A percentile compares a stretch with the other conserved stretches of the same genome.
phyloP scores from a whole-genome alignment of 208 protist genomes.

The Ichthyophonus hoferi region DNA sequence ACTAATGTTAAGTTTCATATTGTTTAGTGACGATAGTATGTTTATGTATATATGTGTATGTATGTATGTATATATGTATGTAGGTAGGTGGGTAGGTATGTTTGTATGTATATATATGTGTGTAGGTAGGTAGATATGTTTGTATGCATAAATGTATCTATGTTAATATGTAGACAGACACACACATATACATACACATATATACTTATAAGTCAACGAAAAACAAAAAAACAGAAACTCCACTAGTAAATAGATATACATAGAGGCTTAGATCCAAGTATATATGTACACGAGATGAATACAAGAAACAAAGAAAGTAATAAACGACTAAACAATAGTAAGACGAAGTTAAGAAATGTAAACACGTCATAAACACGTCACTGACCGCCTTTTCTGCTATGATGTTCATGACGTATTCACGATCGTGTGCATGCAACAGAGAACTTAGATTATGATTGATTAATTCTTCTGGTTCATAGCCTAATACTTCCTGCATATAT shows the following conservation, averaged over 20 bases:
- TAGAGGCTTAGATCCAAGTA: not conserved
- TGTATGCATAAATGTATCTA: not conserved
- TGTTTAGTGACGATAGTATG: too few relatives aligned
- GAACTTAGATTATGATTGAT: not conserved
- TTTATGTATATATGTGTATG: not conserved
- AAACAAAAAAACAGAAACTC: not conserved
- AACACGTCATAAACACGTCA: not conserved
- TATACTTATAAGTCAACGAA: not conserved
- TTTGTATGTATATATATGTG: not conserved
- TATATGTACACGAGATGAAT: too few relatives aligned
- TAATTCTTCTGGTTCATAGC: not conserved
- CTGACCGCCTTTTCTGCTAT: not conserved
- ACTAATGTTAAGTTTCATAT: too few relatives aligned
- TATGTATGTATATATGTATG: not conserved
- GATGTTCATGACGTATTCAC: not conserved
- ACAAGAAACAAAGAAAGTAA: too few relatives aligned
- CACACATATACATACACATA: not conserved
- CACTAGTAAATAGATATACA: not conserved
- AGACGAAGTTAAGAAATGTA: not conserved
- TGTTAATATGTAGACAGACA: not conserved
- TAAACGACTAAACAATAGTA: too few relatives aligned
- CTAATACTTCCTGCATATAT: not conserved
- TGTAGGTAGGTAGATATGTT: not conserved
- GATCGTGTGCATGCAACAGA: not conserved
- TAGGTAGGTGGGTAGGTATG: not conserved